Evolutionary conservation across 164 flowering plant species (phyloP).

Genomic region (Warburgia ugandensis): DNA sequence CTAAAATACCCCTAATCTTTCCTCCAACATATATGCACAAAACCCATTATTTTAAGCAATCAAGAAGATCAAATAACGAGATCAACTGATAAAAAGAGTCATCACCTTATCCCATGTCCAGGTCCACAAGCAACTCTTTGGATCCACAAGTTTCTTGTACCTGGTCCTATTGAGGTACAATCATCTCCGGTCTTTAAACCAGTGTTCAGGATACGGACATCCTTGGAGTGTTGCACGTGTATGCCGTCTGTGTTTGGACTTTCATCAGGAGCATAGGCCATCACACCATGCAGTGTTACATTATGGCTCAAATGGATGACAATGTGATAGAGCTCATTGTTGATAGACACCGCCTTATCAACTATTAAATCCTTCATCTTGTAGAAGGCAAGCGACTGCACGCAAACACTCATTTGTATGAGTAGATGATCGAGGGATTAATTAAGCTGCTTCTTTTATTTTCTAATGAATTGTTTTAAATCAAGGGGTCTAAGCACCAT

Average conservation of each 20-base stretch:
- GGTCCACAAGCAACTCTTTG: slow-evolving; percentile 17
- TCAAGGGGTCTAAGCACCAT: no score
- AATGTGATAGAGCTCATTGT: slow-evolving; percentile 19
- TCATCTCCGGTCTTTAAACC: slow-evolving; percentile 23
- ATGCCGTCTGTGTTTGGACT: slow-evolving; percentile 36
- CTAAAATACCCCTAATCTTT: no score
- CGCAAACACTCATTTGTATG: neutral
- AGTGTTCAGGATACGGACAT: slow-evolving; percentile 14
- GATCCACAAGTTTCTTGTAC: slow-evolving; percentile 16
- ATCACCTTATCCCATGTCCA: slow-evolving; percentile 27
- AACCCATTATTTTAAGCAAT: no score
- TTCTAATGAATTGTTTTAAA: neutral
- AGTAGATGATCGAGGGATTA: neutral
- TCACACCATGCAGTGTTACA: slow-evolving; percentile 14
- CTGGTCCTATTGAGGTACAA: slow-evolving; percentile 26
- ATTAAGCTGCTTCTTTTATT: neutral
- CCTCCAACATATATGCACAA: no score
- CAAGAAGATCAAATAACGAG: neutral
- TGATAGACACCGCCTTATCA: slow-evolving; percentile 16
- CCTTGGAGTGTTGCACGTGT: slow-evolving; percentile 16
- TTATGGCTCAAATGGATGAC: slow-evolving; percentile 19
- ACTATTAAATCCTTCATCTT: slow-evolving; percentile 9
- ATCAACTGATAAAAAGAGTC: neutral
- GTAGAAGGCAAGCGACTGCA: slow-evolving; percentile 17
- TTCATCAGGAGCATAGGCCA: slow-evolving; percentile 8